Evolutionary conservation across 306 rosid genomes (phyloP), one percentile per base, ranked within the genome.

Genomic region (Pyrus bretschneideri): DNA sequence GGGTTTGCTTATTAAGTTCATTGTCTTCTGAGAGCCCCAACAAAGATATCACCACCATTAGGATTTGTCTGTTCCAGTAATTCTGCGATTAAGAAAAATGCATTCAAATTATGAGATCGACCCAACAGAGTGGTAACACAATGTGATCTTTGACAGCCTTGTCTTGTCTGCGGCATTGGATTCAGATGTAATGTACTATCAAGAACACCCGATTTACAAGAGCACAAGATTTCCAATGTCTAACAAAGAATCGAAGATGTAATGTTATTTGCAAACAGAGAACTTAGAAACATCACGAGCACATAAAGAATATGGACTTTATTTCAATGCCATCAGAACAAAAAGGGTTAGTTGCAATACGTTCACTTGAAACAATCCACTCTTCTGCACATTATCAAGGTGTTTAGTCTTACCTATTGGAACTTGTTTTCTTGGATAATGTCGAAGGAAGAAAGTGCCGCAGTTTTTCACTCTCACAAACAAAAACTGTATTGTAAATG

Each of bases 401-500:
- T 55, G 1, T 57, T 54, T 52, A 17, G 23, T n/a, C 72, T 42
- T 51, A 21, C 62, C 69, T 33, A 52, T 9, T 69, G 63, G 17
- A 73, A 69, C 69, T 25, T 74, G 60, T 81, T 62, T 71, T 44
- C 40, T 71, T 44, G 42, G 45, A 63, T 45, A 35, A 35, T 66
- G 25, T 63, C 3, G 9, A 58, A 74, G 23, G 17, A 65, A 70
- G 22, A 40, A 33, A 66, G 3, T 69, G 18, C 29, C 44, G 23
- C 27, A 31, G 40, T 6, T 57, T 69, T 14, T 55, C 52, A 11
- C 40, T 35, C 55, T 27, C 71, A 51, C 54, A 19, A 61, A 59
- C 31, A 69, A 83, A 83, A 80, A 76, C 30, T 71, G 74, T 59
- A 60, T 15, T 30, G 33, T 62, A 57, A 46, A 76, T 9, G 19